Evolutionary conservation across 768 basidiomycete genomes (phyloP).

Genomic region (Suillus paluster): DNA sequence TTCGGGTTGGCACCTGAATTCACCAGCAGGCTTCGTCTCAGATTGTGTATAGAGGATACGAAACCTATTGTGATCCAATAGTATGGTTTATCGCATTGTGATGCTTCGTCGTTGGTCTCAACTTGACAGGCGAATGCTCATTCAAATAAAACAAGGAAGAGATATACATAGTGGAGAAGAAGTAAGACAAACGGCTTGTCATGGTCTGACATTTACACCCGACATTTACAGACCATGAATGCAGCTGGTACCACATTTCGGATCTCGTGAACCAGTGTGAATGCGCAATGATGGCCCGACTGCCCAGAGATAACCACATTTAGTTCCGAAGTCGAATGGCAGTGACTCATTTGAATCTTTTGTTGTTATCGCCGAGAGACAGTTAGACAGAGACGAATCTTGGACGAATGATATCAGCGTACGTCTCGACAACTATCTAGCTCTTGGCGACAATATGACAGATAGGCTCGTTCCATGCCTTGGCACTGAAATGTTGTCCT

Average conservation of each 20-base stretch:
- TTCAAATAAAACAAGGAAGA: neutral
- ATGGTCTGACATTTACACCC: neutral
- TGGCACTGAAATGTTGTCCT: neutral
- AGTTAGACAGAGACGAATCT: neutral
- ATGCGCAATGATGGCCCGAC: too few species aligned
- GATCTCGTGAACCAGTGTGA: neutral
- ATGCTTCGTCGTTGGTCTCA: neutral
- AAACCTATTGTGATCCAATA: neutral
- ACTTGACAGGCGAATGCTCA: neutral
- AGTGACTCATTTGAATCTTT: neutral
- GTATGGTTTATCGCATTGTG: neutral
- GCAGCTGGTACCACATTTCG: neutral
- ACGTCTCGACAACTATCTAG: neutral
- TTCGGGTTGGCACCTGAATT: neutral
- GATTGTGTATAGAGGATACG: neutral
- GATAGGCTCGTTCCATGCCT: too few species aligned
- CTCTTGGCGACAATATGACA: neutral
- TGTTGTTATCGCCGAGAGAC: neutral
- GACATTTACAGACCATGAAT: neutral
- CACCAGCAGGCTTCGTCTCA: neutral
- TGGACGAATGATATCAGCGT: conserved; percentile 4
- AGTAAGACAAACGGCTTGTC: neutral
- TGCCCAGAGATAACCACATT: too few species aligned
- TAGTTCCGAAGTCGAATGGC: neutral
- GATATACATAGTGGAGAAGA: neutral